These are phyloP conservation scores for Plasmodium cynomolgi DNA, from an alignment of 169 alveolate genomes.

Conservation along the genomic window DNA sequence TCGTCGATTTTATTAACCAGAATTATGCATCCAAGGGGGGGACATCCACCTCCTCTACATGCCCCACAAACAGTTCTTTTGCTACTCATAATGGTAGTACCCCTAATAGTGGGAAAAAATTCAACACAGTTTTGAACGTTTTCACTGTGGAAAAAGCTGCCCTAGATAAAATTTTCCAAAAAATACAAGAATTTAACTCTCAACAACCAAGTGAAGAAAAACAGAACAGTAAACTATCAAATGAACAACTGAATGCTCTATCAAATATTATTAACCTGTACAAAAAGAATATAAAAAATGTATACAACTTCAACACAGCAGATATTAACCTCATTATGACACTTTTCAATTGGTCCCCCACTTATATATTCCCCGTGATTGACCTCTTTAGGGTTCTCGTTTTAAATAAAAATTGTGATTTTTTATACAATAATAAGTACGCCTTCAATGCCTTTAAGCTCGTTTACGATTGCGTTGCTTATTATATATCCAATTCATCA, in stretches of 20 bases:
- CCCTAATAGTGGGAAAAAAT: neutral
- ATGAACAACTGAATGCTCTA: conserved; percentile 25
- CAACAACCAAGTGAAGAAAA: neutral
- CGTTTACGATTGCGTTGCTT: conserved; percentile 58
- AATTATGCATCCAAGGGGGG: conserved; percentile 2
- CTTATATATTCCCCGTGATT: conserved; percentile 50
- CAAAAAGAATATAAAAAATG: conserved; percentile 24
- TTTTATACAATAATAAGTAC: conserved; percentile 53
- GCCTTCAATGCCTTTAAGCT: conserved; percentile 40
- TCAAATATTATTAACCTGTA: conserved; percentile 38
- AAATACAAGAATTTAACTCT: conserved; percentile 57
- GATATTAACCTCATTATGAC: conserved; percentile 45
- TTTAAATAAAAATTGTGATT: conserved; percentile 56
- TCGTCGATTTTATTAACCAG: conserved; percentile 69
- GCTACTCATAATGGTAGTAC: neutral
- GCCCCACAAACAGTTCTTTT: neutral
- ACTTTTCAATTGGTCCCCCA: conserved; percentile 48
- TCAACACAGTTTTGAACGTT: conserved; percentile 43
- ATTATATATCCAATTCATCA: conserved; percentile 15
- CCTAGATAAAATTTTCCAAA: conserved; percentile 59
- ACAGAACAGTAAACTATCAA: conserved; percentile 1
- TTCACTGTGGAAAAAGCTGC: conserved; percentile 48
- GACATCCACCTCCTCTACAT: neutral
- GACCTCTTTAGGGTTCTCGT: conserved; percentile 51
- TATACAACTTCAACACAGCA: conserved; percentile 34